Evolutionary conservation across 2,329 filamentous ascomycete genomes (phyloP).

Genomic region (Tolypocladium sp.): DNA sequence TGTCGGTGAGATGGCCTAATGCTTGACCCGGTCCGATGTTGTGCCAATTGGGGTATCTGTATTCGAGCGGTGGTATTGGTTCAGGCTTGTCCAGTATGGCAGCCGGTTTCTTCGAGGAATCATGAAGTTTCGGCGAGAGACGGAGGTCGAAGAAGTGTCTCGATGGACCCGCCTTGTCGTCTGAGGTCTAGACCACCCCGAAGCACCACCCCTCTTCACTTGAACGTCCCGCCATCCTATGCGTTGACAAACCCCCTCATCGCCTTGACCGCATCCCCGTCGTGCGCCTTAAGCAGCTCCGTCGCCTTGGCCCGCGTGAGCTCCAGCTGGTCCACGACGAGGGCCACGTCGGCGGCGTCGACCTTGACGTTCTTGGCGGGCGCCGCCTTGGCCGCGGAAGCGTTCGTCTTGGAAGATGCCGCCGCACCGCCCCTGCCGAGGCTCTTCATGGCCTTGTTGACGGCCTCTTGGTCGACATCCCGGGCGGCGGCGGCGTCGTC

Average conservation of each 20-base stretch:
- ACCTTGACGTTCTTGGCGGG: conserved; percentile 60
- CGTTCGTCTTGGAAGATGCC: conserved; percentile 16
- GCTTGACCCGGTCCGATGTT: background rate
- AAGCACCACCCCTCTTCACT: background rate
- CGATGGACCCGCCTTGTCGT: background rate
- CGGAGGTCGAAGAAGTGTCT: background rate
- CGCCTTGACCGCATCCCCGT: conserved; percentile 60
- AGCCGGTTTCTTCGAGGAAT: background rate
- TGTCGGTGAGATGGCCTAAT: background rate
- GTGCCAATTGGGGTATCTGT: background rate
- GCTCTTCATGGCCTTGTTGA: conserved; percentile 62
- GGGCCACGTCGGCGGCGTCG: conserved; percentile 58
- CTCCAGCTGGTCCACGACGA: conserved; percentile 67
- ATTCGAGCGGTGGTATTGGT: background rate
- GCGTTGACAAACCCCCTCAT: conserved; percentile 46
- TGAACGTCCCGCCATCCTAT: conserved; percentile 2
- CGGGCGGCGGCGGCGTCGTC: conserved; percentile 38
- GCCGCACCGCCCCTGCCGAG: conserved; percentile 34
- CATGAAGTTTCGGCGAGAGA: background rate
- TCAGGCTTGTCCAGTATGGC: background rate
- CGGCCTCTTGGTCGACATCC: conserved; percentile 60
- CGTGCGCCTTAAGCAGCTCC: conserved; percentile 62
- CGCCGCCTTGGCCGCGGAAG: conserved; percentile 14
- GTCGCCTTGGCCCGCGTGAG: conserved; percentile 63
- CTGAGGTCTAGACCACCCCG: background rate